Evolutionary conservation across 805 yeast genomes (phyloP).

Genomic region (Schwanniomyces pseudopolymorphus): DNA sequence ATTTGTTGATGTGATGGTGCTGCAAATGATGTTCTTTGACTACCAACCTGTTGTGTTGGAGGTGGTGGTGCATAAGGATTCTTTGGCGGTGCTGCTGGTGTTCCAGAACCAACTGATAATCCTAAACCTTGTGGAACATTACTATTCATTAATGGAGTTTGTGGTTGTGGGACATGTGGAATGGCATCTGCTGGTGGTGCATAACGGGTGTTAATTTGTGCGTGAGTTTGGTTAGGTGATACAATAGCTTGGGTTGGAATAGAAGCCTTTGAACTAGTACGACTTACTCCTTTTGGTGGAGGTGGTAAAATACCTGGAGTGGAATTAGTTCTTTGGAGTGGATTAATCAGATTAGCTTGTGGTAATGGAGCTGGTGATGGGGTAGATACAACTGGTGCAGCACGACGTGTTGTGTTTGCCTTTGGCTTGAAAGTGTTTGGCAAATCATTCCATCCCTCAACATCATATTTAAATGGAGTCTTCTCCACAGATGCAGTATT

Average conservation of each 20-base stretch:
- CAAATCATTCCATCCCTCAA: conserved; percentile 73
- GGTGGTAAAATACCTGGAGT: conserved; percentile 26
- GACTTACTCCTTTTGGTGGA: conserved; percentile 27
- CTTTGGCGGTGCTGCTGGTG: conserved; percentile 31
- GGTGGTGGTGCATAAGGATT: conserved; percentile 28
- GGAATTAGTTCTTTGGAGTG: conserved; percentile 14
- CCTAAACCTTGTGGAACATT: conserved; percentile 2
- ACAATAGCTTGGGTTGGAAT: conserved; percentile 8
- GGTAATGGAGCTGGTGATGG: conserved; percentile 24
- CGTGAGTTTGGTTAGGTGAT: conserved; percentile 19
- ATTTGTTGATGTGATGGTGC: conserved; percentile 1
- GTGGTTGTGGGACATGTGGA: conserved; percentile 5
- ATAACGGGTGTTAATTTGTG: conserved; percentile 30
- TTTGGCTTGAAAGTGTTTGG: conserved; percentile 52
- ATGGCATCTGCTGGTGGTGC: conserved; percentile 27
- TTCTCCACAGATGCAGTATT: not conserved
- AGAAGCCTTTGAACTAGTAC: conserved; percentile 22
- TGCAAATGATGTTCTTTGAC: conserved; percentile 6
- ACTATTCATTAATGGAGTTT: conserved; percentile 28
- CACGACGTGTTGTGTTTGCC: conserved; percentile 42
- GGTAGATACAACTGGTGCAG: conserved; percentile 39
- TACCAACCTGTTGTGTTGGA: not conserved
- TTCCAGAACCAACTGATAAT: not conserved
- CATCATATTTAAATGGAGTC: conserved; percentile 37
- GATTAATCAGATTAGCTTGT: conserved; percentile 20